These are phyloP conservation scores for Pseudogymnoascus sp. DNA, from an alignment of 2,329 filamentous ascomycete species.

Conservation along the genomic window DNA sequence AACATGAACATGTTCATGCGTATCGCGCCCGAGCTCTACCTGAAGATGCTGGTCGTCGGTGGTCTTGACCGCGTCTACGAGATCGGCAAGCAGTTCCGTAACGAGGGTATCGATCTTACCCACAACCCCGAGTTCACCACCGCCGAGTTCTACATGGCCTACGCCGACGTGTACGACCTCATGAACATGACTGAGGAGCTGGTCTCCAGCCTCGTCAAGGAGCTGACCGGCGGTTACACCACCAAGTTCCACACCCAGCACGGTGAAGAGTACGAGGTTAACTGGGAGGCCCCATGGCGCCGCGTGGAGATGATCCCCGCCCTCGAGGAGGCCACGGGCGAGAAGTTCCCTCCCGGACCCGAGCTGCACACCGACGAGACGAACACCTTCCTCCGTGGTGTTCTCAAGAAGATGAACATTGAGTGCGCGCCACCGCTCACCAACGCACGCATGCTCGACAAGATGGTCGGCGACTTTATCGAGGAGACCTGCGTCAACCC, in stretches of 20 bases:
- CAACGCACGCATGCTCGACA: conserved; percentile 94
- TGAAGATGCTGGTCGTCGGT: conserved; percentile 94
- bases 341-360: conserved; percentile 87
- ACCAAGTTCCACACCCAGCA: conserved; percentile 81
- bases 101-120: conserved; percentile 84
- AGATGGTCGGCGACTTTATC: conserved; percentile 87
- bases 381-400: conserved; percentile 73
- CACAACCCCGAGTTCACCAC: conserved; percentile 99
- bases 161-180: conserved; percentile 83
- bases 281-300: conserved; percentile 94
- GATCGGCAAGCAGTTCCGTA: conserved; percentile 90
- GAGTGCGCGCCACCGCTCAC: conserved; percentile 87
- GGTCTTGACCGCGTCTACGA: conserved; percentile 94
- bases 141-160: conserved; percentile 95
- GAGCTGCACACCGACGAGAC: conserved; percentile 83
- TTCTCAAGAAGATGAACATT: conserved; percentile 84
- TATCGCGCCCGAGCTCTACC: conserved; percentile 88
- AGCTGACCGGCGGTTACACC: conserved; percentile 75
- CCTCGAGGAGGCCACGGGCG: conserved; percentile 79
- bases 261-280: conserved; percentile 81
- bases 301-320: conserved; percentile 92
- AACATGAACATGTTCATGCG: conserved; percentile 94
- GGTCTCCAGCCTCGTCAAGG: conserved; percentile 80
- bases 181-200: conserved; percentile 91
- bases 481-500: conserved; percentile 92